phyloP scores from a whole-genome alignment of 257 asterid species.

The Fraxinus anomala region DNA sequence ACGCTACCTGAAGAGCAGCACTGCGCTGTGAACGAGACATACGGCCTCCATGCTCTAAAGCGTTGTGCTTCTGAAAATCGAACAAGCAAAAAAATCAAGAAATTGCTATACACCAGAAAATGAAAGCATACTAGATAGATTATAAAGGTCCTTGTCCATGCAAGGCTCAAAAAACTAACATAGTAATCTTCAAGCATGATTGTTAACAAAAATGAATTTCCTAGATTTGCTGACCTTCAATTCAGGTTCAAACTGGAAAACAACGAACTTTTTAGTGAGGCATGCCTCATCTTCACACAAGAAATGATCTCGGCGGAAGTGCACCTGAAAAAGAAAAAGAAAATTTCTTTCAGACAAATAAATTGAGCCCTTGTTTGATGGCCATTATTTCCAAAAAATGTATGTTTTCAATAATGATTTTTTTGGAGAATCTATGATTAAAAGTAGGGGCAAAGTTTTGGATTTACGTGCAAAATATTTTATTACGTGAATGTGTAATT shows the following conservation, averaged over 20 bases:
- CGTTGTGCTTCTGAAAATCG: constrained; percentile 79
- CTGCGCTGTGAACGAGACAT: constrained; percentile 93
- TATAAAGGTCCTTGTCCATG: background rate
- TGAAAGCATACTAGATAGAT: background rate
- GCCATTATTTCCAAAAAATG: too few relatives aligned
- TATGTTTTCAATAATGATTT: too few relatives aligned
- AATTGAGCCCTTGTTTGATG: background rate
- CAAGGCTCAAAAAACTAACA: background rate
- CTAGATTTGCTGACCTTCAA: constrained; percentile 61
- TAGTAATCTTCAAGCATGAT: background rate
- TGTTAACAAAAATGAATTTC: background rate
- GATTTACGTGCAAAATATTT: too few relatives aligned
- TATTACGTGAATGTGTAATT: too few relatives aligned
- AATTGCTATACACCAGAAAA: background rate
- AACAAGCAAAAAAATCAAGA: constrained; percentile 20
- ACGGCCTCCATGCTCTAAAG: constrained; percentile 89
- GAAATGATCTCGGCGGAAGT: constrained; percentile 80
- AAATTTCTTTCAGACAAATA: constrained; percentile 23
- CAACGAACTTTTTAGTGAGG: constrained; percentile 81
- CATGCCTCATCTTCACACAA: constrained; percentile 91
- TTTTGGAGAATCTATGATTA: too few relatives aligned
- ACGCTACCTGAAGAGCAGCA: constrained; percentile 93
- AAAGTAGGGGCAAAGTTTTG: too few relatives aligned
- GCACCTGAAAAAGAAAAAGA: constrained; percentile 53
- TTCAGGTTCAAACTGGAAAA: constrained; percentile 80